Conservation (phyloP, 2,329 filamentous ascomycete species). For the Rutstroemia sp. region DNA sequence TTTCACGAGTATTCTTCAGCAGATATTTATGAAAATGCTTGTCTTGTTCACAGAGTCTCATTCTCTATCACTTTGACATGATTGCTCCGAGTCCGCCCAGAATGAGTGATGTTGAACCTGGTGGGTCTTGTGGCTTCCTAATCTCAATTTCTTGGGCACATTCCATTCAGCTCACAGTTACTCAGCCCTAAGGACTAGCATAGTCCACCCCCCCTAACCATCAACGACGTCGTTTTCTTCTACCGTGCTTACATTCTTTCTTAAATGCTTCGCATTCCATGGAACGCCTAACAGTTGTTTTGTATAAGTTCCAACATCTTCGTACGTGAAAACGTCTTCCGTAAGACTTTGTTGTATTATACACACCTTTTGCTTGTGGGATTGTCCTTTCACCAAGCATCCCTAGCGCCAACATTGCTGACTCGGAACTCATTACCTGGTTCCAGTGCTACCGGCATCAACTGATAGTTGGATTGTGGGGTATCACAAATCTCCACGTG, state of each 20-base stretch:
- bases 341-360: no score
- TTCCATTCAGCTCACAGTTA: constrained; percentile 9
- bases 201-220: not conserved
- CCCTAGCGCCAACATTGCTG: not conserved
- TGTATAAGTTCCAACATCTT: no score
- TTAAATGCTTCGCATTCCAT: not conserved
- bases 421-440: not conserved
- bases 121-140: not conserved
- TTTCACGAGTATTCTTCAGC: no score
- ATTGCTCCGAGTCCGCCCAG: not conserved
- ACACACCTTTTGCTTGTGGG: not conserved
- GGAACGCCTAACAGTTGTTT: not conserved
- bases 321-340: no score
- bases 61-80: not conserved
- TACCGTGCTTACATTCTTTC: not conserved
- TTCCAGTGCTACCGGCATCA: not conserved
- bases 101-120: not conserved
- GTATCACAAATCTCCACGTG: not conserved
- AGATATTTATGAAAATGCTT: constrained; percentile 2
- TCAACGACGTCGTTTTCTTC: constrained; percentile 1
- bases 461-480: not conserved
- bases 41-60: not conserved
- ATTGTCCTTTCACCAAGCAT: not conserved
- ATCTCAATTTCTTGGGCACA: constrained; percentile 1
- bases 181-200: constrained; percentile 1